These are phyloP conservation scores for Chenopodium berlandieri DNA, from an alignment of 148 eudicot species.

Conservation along the genomic window DNA sequence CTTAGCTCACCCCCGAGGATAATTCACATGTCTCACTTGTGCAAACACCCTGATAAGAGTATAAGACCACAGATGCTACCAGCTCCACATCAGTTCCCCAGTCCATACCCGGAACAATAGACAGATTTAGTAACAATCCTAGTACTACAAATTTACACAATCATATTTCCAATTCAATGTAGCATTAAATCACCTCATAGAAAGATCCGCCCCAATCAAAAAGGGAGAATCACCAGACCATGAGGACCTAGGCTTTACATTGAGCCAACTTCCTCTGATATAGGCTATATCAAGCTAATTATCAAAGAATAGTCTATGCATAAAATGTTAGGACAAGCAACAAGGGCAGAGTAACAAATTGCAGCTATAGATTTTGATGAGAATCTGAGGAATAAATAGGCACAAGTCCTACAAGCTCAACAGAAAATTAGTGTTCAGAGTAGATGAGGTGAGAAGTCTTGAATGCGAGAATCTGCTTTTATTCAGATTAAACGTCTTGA, in stretches of 20 bases:
- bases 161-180: background rate
- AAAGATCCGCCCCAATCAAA: too few relatives aligned
- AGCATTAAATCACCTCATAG: background rate
- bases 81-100: too few relatives aligned
- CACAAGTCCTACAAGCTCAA: background rate
- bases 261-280: background rate
- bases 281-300: background rate
- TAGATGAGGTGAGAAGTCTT: background rate
- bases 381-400: background rate
- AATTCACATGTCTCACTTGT: too few relatives aligned
- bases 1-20: too few relatives aligned
- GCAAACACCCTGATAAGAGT: too few relatives aligned
- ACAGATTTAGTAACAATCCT: background rate
- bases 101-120: background rate
- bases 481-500: background rate
- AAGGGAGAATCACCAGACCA: background rate
- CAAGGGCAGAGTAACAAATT: background rate
- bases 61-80: too few relatives aligned
- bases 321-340: background rate
- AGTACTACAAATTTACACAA: background rate
- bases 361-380: background rate
- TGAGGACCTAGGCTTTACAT: background rate
- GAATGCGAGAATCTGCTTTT: background rate
- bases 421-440: background rate
- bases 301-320: background rate